Evolutionary conservation across 345 rosid species (phyloP).

Genomic region (Draba incana): DNA sequence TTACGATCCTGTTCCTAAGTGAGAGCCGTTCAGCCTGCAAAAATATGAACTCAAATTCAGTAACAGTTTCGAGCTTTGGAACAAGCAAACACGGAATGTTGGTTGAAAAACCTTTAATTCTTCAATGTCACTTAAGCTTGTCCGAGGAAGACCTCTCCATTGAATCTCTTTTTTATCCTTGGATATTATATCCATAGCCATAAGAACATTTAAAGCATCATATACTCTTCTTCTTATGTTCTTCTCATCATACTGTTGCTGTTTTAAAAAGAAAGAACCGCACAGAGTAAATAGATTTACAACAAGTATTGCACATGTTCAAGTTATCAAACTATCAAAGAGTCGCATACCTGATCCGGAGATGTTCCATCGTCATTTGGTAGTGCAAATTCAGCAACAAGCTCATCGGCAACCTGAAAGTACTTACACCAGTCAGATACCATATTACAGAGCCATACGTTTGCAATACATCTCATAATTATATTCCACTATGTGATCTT

Average conservation of each 20-base stretch:
- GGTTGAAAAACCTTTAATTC: slow-evolving; percentile 75
- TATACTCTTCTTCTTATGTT: slow-evolving; percentile 97
- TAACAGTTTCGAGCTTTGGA: slow-evolving; percentile 29
- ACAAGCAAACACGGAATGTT: slow-evolving; percentile 10
- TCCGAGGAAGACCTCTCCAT: slow-evolving; percentile 98
- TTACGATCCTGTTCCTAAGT: slow-evolving; percentile 77
- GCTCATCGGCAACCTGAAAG: slow-evolving; percentile 98
- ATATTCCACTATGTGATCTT: slow-evolving; percentile 17
- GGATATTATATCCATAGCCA: slow-evolving; percentile 99
- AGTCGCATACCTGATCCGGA: slow-evolving; percentile 82
- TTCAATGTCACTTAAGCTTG: slow-evolving; percentile 89
- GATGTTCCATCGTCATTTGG: slow-evolving; percentile 69
- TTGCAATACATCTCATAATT: slow-evolving; percentile 23
- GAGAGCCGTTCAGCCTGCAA: slow-evolving; percentile 72
- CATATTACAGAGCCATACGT: slow-evolving; percentile 10
- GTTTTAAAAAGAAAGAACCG: slow-evolving; percentile 29
- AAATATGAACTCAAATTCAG: slow-evolving; percentile 13
- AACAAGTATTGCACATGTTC: slow-evolving; percentile 1
- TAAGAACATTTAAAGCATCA: slow-evolving; percentile 97
- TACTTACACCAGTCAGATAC: slow-evolving; percentile 46
- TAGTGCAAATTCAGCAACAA: slow-evolving; percentile 95
- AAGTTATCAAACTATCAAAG: neutral
- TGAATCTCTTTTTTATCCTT: slow-evolving; percentile 97
- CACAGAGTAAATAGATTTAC: neutral
- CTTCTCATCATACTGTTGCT: slow-evolving; percentile 99